Evolutionary conservation across 2,329 filamentous ascomycete genomes (phyloP).

Genomic region (Penicillium glabrum): DNA sequence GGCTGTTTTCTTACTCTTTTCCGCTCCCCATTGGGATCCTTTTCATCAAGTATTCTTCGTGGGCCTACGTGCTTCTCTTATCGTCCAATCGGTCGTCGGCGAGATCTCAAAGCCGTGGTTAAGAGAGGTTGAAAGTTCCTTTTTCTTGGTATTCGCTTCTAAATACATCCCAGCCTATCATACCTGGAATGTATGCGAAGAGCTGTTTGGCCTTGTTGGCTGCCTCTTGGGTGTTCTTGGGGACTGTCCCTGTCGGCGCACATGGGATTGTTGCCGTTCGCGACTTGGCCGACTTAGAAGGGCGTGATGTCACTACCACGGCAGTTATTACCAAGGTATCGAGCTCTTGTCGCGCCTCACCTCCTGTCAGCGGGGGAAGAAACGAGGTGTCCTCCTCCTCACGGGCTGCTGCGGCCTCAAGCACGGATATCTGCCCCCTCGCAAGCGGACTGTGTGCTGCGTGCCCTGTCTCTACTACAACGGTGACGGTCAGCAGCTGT

Average conservation of each 20-base stretch:
- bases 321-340: too few species aligned
- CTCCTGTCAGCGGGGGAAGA: not conserved
- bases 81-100: not conserved
- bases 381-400: not conserved
- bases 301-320: not conserved
- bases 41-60: not conserved
- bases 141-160: not conserved
- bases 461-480: slow-evolving; percentile 7
- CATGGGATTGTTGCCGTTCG: slow-evolving; percentile 4
- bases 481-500: slow-evolving; percentile 5
- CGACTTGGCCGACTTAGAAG: not conserved
- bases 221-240: slow-evolving; percentile 16
- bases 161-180: not conserved
- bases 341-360: not conserved
- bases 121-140: not conserved
- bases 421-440: slow-evolving; percentile 3
- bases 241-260: slow-evolving; percentile 8
- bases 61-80: not conserved
- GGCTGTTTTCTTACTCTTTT: not conserved
- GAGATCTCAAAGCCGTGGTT: not conserved
- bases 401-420: not conserved
- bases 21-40: not conserved
- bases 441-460: slow-evolving; percentile 15
- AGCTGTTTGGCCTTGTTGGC: slow-evolving; percentile 16
- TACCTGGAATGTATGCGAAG: slow-evolving; percentile 20